Conservation (phyloP, 305 asterid species). For the Fraxinus albicans region DNA sequence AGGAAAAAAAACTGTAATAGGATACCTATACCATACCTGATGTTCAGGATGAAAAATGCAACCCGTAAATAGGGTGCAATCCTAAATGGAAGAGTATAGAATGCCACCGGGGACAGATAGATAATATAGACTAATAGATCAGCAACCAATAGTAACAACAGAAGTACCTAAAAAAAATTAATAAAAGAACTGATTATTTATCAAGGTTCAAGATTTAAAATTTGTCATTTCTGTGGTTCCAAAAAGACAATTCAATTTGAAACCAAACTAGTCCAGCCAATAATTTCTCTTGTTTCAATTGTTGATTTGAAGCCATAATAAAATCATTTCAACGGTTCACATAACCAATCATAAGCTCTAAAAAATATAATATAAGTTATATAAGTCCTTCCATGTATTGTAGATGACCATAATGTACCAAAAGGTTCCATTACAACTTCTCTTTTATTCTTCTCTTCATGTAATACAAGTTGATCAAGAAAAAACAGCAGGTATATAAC, state of each 20-base stretch:
- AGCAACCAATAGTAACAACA: constrained; percentile 60
- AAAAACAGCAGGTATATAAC: not conserved
- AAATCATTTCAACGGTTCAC: not conserved
- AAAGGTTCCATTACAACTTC: not conserved
- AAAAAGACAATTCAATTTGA: not conserved
- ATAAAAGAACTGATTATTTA: constrained; percentile 4
- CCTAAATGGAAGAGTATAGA: constrained; percentile 73
- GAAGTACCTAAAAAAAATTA: constrained; percentile 50
- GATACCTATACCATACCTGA: constrained; percentile 50
- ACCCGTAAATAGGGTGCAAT: constrained; percentile 88
- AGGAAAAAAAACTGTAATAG: constrained; percentile 11
- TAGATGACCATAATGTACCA: not conserved
- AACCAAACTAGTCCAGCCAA: not conserved
- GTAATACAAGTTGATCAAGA: not conserved
- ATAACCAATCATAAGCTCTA: not conserved
- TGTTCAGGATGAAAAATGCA: constrained; percentile 62
- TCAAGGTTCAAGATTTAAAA: constrained; percentile 10
- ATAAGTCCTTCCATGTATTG: not conserved
- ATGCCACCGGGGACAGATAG: constrained; percentile 68
- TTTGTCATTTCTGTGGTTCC: not conserved
- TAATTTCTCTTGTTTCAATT: not conserved
- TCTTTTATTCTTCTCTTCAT: not conserved
- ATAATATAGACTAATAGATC: constrained; percentile 60
- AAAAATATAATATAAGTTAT: not conserved
- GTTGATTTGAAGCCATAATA: not conserved